Conservation (phyloP, 2,329 filamentous ascomycete genomes). For the Clarireedia monteithiana region DNA sequence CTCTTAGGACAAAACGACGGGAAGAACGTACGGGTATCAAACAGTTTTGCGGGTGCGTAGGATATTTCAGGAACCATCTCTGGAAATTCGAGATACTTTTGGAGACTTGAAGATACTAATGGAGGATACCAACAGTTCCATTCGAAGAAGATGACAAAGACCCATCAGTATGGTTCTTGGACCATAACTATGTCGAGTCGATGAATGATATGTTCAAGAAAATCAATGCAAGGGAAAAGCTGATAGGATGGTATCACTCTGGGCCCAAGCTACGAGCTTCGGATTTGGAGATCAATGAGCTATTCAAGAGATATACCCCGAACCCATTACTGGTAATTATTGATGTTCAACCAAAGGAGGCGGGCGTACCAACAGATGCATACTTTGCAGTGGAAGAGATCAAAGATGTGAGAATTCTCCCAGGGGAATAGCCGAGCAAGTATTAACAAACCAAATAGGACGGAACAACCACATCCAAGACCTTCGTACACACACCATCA, state of each 20-base stretch:
- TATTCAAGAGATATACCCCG: conserved; percentile 98
- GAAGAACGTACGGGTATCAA: conserved; percentile 92
- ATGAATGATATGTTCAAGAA: conserved; percentile 99
- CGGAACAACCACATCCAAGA: conserved; percentile 92
- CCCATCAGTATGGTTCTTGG: conserved; percentile 96
- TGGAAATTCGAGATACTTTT: not conserved
- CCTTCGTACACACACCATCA: conserved; percentile 95
- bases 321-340: conserved; percentile 96
- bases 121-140: conserved; percentile 54
- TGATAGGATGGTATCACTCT: conserved; percentile 99
- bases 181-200: conserved; percentile 98
- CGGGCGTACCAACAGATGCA: conserved; percentile 93
- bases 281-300: conserved; percentile 97
- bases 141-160: conserved; percentile 99
- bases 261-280: conserved; percentile 94
- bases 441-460: conserved; percentile 50
- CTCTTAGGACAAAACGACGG: conserved; percentile 93
- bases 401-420: conserved; percentile 69
- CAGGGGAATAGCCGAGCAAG: not conserved
- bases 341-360: conserved; percentile 96
- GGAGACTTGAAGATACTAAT: conserved; percentile 17
- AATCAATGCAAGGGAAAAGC: conserved; percentile 96
- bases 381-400: conserved; percentile 99
- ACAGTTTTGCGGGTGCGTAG: conserved; percentile 87
- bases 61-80: not conserved